Percentiles rank a stretch among this genome's conserved stretches.
Evolutionary conservation across 306 rosid genomes (phyloP).

Genomic region (Rosa lucieae): DNA sequence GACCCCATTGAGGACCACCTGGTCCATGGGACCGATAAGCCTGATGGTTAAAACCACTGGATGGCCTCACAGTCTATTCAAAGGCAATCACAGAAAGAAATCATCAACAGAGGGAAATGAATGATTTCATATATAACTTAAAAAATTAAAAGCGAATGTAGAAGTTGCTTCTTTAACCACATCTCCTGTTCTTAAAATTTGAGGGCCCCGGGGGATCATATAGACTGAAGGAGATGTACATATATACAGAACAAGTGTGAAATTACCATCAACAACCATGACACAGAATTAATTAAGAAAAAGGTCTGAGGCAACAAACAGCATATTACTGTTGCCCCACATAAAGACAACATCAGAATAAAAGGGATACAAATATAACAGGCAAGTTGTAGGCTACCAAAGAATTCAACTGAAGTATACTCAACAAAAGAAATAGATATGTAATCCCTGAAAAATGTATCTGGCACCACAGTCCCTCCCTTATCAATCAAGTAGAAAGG

Average conservation of each 20-base stretch:
- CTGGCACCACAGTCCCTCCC: neutral
- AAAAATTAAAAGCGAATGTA: neutral
- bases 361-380: neutral
- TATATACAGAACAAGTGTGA: neutral
- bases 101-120: slow-evolving; percentile 34
- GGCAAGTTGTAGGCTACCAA: neutral
- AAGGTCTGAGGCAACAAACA: slow-evolving; percentile 7
- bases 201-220: slow-evolving; percentile 11
- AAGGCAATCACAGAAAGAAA: slow-evolving; percentile 25
- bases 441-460: neutral
- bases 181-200: slow-evolving; percentile 11
- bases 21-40: slow-evolving; percentile 76
- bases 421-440: neutral
- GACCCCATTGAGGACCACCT: slow-evolving; percentile 90
- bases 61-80: slow-evolving; percentile 78
- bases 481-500: slow-evolving; percentile 2
- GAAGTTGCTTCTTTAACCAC: slow-evolving; percentile 28
- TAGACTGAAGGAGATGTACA: slow-evolving; percentile 7
- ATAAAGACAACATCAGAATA: neutral
- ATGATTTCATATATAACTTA: neutral
- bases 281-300: neutral
- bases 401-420: slow-evolving; percentile 3
- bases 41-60: slow-evolving; percentile 80
- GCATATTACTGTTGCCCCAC: neutral
- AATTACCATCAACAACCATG: neutral